phyloP scores from a whole-genome alignment of 2,329 filamentous ascomycete genomes.

The Cadophora luteo-olivacea region DNA sequence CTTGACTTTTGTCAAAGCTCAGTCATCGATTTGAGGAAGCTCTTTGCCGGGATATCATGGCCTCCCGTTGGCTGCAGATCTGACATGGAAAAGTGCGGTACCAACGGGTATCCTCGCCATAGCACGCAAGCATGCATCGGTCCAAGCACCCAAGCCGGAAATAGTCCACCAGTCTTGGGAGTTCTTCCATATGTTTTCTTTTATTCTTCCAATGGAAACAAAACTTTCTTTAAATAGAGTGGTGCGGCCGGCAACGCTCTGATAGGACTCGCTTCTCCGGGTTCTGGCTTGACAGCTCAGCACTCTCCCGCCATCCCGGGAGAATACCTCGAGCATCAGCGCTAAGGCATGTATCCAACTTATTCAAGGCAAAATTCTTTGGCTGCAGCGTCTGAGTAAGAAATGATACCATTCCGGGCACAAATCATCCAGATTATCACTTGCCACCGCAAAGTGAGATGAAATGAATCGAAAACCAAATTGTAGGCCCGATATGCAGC shows the following conservation, averaged over 20 bases:
- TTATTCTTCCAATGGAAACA: constrained; percentile 10
- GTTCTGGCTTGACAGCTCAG: constrained; percentile 14
- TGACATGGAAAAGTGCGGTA: constrained; percentile 1
- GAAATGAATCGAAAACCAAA: constrained; percentile 12
- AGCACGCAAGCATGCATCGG: neutral
- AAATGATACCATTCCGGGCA: constrained; percentile 3
- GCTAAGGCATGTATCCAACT: constrained; percentile 24
- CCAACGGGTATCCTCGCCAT: constrained; percentile 7
- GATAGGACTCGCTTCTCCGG: constrained; percentile 22
- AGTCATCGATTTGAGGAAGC: constrained; percentile 8
- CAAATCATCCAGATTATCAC: neutral
- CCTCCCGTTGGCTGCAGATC: constrained; percentile 8
- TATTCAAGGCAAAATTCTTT: constrained; percentile 3
- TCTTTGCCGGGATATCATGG: neutral
- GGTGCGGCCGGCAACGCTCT: constrained; percentile 9
- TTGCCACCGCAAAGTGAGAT: constrained; percentile 6
- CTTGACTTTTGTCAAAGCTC: constrained; percentile 9
- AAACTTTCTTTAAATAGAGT: constrained; percentile 27
- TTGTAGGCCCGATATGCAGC: constrained; percentile 13
- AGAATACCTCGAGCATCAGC: constrained; percentile 20
- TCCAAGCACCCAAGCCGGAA: constrained; percentile 10
- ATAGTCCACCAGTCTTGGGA: neutral
- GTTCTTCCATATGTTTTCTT: neutral
- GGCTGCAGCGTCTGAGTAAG: constrained; percentile 25
- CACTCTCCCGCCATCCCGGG: neutral